phyloP scores from a whole-genome alignment of 495 filamentous ascomycete genomes.

The Annulohypoxylon moriforme region DNA sequence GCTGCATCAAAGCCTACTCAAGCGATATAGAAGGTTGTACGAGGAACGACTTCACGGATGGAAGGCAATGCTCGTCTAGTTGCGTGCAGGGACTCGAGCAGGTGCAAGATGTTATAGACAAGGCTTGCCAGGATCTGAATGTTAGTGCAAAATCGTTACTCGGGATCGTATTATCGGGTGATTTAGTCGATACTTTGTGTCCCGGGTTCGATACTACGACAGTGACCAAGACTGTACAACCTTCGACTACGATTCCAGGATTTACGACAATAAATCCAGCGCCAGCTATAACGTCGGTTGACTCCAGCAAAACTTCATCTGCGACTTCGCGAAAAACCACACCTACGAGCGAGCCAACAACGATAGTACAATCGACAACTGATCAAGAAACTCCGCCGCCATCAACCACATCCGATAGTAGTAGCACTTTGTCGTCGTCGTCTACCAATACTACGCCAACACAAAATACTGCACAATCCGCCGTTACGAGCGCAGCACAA shows the following conservation, averaged over 20 bases:
- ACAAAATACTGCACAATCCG: conserved; percentile 28
- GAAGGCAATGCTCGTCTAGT: conserved; percentile 49
- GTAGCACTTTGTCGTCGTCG: conserved; percentile 13
- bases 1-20: conserved; percentile 56
- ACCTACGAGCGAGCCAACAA: conserved; percentile 22
- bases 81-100: conserved; percentile 50
- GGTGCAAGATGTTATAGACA: conserved; percentile 39
- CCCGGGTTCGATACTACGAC: conserved; percentile 40
- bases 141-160: conserved; percentile 49
- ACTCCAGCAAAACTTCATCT: conserved; percentile 16
- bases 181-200: conserved; percentile 52
- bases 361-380: conserved; percentile 23
- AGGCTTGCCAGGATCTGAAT: conserved; percentile 46
- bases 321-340: conserved; percentile 22
- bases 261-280: conserved; percentile 32
- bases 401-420: neutral
- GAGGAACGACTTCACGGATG: conserved; percentile 49
- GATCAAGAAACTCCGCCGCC: conserved; percentile 23
- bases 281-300: conserved; percentile 21
- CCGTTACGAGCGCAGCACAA: conserved; percentile 24
- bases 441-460: conserved; percentile 19
- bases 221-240: conserved; percentile 33
- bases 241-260: conserved; percentile 25
- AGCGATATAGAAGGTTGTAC: conserved; percentile 49
- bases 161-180: conserved; percentile 50